Evolutionary conservation across 345 rosid genomes (phyloP).

Genomic region (Bruguiera parviflora): DNA sequence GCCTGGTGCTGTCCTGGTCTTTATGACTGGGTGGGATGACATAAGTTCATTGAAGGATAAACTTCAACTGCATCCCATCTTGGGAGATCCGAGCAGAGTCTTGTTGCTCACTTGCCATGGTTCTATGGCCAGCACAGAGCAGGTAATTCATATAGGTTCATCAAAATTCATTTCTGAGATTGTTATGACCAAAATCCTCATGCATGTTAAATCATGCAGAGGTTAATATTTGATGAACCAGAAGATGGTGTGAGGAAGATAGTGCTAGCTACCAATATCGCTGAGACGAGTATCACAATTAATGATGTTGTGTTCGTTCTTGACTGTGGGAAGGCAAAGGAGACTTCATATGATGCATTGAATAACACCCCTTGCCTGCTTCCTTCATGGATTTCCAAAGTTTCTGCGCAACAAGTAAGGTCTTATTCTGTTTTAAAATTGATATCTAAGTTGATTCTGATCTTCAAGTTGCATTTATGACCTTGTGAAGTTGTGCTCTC

Average conservation of each 20-base stretch:
- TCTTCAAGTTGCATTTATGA: not conserved
- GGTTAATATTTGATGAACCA: constrained; percentile 81
- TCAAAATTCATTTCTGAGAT: not conserved
- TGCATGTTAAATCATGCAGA: constrained; percentile 42
- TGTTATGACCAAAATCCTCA: not conserved
- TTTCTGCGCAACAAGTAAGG: constrained; percentile 87
- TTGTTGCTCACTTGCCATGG: constrained; percentile 90
- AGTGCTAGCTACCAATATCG: constrained; percentile 86
- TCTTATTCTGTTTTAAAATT: constrained; percentile 20
- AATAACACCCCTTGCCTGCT: constrained; percentile 94
- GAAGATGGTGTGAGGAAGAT: constrained; percentile 79
- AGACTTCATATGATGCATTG: constrained; percentile 89
- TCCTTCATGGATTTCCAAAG: constrained; percentile 93
- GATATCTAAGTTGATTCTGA: constrained; percentile 8
- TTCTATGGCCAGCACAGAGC: constrained; percentile 94
- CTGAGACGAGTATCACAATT: constrained; percentile 96
- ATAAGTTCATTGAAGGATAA: constrained; percentile 82
- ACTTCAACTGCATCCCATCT: constrained; percentile 57
- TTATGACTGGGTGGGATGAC: constrained; percentile 99
- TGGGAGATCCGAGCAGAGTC: constrained; percentile 70
- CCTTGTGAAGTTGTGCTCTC: not conserved
- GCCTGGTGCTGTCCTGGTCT: constrained; percentile 82
- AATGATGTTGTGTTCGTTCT: constrained; percentile 84
- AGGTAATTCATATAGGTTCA: constrained; percentile 38
- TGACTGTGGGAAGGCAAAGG: constrained; percentile 96